These are phyloP conservation scores for Populus hybrid DNA, from an alignment of 441 rosid species.

Conservation along the genomic window DNA sequence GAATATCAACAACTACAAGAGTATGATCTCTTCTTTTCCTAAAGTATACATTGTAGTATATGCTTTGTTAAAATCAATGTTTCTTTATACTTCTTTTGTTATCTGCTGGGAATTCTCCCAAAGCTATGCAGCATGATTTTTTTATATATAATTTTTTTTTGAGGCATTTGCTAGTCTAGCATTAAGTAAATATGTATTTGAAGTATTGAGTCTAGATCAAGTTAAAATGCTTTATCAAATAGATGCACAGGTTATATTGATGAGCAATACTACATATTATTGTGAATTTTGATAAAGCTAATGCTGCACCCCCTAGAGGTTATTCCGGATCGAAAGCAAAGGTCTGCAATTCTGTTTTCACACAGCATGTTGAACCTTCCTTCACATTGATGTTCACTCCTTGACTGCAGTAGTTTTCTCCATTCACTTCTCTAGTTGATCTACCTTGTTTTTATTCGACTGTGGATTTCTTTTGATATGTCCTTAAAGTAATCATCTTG, in stretches of 20 bases:
- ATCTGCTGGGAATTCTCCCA: neutral
- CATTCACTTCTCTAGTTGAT: neutral
- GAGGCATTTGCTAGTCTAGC: neutral
- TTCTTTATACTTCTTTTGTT: neutral
- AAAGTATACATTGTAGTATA: neutral
- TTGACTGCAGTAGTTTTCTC: neutral
- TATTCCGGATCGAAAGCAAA: neutral
- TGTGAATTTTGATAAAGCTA: neutral
- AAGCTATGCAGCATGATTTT: neutral
- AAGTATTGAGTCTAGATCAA: neutral
- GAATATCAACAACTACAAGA: conserved; percentile 62
- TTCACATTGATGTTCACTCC: neutral
- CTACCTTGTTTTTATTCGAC: neutral
- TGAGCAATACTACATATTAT: neutral
- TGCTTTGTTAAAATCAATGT: neutral
- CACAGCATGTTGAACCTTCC: neutral
- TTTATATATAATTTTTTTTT: neutral
- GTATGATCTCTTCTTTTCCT: conserved; percentile 38
- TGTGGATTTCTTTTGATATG: neutral
- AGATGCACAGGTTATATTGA: neutral
- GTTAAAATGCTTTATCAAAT: neutral
- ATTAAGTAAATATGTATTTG: neutral
- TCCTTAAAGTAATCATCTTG: neutral
- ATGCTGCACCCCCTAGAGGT: neutral
- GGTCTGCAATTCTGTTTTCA: neutral